Evolutionary conservation across 257 asterid genomes (phyloP), one percentile per base, ranked within the genome.

Genomic region (Plantago elongata): DNA sequence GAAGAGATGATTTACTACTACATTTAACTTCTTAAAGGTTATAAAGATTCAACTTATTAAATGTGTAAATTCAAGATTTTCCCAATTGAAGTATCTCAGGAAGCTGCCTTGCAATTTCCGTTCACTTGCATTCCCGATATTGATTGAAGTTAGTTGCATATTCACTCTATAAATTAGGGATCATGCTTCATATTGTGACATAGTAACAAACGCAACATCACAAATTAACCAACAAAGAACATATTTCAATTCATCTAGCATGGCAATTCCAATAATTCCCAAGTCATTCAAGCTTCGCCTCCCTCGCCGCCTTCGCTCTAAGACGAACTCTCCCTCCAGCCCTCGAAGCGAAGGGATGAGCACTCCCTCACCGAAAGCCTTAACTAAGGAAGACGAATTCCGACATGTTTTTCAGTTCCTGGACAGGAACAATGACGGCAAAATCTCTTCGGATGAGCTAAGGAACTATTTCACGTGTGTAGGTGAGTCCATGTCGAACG

Each of bases 351-450:
- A 7, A 59, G 57, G 29, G 49, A 44, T 15, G 10, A 34, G 51
- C 27, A 22, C 27, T 51, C 18, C 58, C 6, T 34, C 67, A 8
- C 72, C 63, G 6, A 68, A 55, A 68, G 46, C 43, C 49, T 16
- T 27, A 29, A 46, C 30, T 40, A 61, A 52, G 50, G 80, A 64
- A 46, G 73, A 69, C 27, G 78, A 68, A 43, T 73, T 70, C 52
- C 62, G 64, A 13, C 74, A 58, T 63, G 85, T 83, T 44, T 79
- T 83, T 27, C 55, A 63, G 12, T 75, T 66, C 56, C 59, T 83
- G 4, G 86, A 83, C 52, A 46, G 59, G 22, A 61, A 79, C 76
- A 59, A 62, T 16, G 89, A 83, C 65, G 85, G 84, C 13, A 73
- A 38, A 61, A 77, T 83, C 0, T 77, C 84, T 0, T 79, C 54